phyloP scores from a whole-genome alignment of 2,329 filamentous ascomycete species.

The Fusarium paranaense region DNA sequence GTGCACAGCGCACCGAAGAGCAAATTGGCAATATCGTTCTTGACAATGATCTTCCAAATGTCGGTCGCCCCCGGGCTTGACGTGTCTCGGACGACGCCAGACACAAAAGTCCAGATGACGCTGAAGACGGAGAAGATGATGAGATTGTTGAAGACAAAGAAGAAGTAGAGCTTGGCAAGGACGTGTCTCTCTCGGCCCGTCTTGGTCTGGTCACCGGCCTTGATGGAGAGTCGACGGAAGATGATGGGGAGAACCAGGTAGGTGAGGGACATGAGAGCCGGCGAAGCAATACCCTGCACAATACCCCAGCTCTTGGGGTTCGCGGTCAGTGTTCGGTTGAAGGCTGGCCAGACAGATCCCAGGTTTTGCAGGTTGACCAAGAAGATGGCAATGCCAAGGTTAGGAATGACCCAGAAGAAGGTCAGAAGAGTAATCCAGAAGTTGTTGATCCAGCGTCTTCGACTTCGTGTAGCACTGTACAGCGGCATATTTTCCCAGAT shows the following conservation, averaged over 20 bases:
- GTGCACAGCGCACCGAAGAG: constrained; percentile 82
- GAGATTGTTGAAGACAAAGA: constrained; percentile 98
- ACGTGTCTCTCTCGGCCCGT: constrained; percentile 93
- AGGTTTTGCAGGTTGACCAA: constrained; percentile 87
- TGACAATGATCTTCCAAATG: constrained; percentile 75
- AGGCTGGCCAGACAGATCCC: constrained; percentile 81
- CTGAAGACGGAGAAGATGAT: constrained; percentile 94
- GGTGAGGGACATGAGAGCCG: constrained; percentile 86
- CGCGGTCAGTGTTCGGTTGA: constrained; percentile 71
- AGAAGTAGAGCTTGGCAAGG: constrained; percentile 88
- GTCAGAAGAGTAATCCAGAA: constrained; percentile 87
- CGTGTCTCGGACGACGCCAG: constrained; percentile 68
- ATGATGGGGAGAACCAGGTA: constrained; percentile 91
- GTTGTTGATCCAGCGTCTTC: constrained; percentile 82
- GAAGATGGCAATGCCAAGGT: constrained; percentile 95
- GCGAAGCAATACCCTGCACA: constrained; percentile 91
- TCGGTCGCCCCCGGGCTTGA: constrained; percentile 65
- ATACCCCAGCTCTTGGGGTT: constrained; percentile 82
- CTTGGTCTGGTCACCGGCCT: constrained; percentile 90
- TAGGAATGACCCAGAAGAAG: constrained; percentile 88
- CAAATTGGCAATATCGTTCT: constrained; percentile 70
- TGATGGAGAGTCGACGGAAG: constrained; percentile 87
- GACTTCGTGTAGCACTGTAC: constrained; percentile 73
- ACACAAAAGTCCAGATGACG: constrained; percentile 79
- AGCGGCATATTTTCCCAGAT: constrained; percentile 96